A percentile compares a stretch with the other conserved stretches of the same genome.
phyloP scores from a whole-genome alignment of 1,139 yeast genomes.

The Kazachstania sp. region DNA sequence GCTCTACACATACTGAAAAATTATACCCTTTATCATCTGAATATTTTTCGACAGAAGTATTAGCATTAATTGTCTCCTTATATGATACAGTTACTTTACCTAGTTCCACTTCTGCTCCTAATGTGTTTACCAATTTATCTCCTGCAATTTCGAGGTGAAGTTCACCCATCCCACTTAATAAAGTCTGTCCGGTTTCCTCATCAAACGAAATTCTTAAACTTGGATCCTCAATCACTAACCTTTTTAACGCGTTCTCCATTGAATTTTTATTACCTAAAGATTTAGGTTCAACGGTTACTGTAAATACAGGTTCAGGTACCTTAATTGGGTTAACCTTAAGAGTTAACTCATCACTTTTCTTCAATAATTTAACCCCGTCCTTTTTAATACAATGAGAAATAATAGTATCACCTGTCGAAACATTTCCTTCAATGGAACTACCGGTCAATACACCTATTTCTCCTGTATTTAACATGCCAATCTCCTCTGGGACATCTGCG shows the following conservation, averaged over 20 bases:
- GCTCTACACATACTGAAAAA: constrained; percentile 40
- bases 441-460: constrained; percentile 75
- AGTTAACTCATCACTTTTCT: constrained; percentile 36
- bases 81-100: constrained; percentile 84
- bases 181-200: constrained; percentile 82
- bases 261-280: constrained; percentile 70
- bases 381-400: constrained; percentile 47
- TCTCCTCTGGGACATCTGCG: constrained; percentile 77
- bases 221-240: constrained; percentile 76
- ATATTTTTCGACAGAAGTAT: background rate
- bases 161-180: constrained; percentile 94
- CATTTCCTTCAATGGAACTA: constrained; percentile 37
- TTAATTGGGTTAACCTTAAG: constrained; percentile 65
- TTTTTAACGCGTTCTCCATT: constrained; percentile 58
- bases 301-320: constrained; percentile 89
- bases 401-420: constrained; percentile 86
- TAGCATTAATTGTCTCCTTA: constrained; percentile 53
- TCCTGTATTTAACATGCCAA: constrained; percentile 55
- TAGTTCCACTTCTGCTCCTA: constrained; percentile 72
- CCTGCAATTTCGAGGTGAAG: constrained; percentile 81
- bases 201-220: constrained; percentile 58
- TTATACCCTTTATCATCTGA: constrained; percentile 21
- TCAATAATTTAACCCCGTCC: constrained; percentile 38
- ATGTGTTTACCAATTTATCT: constrained; percentile 66
- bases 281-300: constrained; percentile 73